Evolutionary conservation across 2,329 filamentous ascomycete species (phyloP).

Genomic region (Aspergillus tamarii): DNA sequence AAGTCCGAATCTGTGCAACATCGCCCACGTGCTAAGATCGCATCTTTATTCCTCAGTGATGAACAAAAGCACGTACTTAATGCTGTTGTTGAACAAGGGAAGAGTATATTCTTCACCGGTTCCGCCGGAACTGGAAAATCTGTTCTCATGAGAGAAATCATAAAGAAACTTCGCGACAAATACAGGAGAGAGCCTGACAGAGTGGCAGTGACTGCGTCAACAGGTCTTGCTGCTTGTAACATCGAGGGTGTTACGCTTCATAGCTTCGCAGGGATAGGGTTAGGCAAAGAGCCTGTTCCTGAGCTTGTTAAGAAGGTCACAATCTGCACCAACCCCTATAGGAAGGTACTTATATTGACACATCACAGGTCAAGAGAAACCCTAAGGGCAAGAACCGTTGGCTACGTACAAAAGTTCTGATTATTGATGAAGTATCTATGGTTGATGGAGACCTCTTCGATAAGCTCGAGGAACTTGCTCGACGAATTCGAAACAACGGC

Average conservation of each 20-base stretch:
- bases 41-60: slow-evolving; percentile 73
- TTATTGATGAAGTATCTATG: slow-evolving; percentile 98
- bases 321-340: not conserved
- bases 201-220: slow-evolving; percentile 92
- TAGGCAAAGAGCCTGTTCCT: slow-evolving; percentile 84
- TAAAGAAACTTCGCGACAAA: slow-evolving; percentile 76
- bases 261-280: slow-evolving; percentile 91
- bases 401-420: slow-evolving; percentile 82
- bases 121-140: slow-evolving; percentile 97
- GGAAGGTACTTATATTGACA: slow-evolving; percentile 18
- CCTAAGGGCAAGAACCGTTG: slow-evolving; percentile 85
- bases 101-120: slow-evolving; percentile 97
- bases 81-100: slow-evolving; percentile 75
- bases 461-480: slow-evolving; percentile 87
- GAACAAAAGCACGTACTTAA: slow-evolving; percentile 85
- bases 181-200: slow-evolving; percentile 76
- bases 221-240: slow-evolving; percentile 93
- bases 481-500: slow-evolving; percentile 84
- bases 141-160: slow-evolving; percentile 90
- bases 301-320: slow-evolving; percentile 76
- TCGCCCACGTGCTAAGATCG: slow-evolving; percentile 41
- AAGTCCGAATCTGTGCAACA: slow-evolving; percentile 40
- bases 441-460: slow-evolving; percentile 96
- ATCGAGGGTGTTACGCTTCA: slow-evolving; percentile 95
- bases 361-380: slow-evolving; percentile 71